phyloP scores from a whole-genome alignment of 2,329 filamentous ascomycete genomes.

The Venturia oleaginea region DNA sequence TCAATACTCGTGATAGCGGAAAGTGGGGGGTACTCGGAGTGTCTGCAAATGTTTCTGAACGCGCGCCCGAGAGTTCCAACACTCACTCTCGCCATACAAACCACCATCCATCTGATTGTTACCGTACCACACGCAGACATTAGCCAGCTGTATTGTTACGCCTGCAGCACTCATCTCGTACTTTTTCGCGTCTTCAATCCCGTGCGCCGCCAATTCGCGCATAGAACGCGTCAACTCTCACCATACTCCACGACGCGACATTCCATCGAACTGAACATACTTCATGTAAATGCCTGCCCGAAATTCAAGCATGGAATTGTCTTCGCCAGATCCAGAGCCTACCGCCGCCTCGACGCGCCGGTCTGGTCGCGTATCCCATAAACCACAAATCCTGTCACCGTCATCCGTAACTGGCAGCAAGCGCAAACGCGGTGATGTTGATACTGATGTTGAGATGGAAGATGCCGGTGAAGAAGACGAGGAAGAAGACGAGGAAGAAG shows the following conservation, averaged over 20 bases:
- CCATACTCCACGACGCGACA: conserved; percentile 1
- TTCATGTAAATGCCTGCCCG: conserved; percentile 11
- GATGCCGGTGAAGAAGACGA: conserved; percentile 21
- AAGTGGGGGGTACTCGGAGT: neutral
- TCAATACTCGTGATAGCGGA: neutral
- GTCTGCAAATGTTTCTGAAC: neutral
- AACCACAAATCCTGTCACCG: conserved; percentile 20
- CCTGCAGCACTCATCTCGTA: neutral
- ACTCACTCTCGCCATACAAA: neutral
- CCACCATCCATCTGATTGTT: neutral
- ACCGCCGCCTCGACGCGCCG: conserved; percentile 22
- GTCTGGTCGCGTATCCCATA: conserved; percentile 32
- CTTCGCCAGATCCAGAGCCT: conserved; percentile 16
- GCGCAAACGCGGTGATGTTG: conserved; percentile 26
- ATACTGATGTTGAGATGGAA: conserved; percentile 23
- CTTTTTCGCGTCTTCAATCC: neutral
- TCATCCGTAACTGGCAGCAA: conserved; percentile 21
- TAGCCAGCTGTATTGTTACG: neutral
- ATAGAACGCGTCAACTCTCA: neutral
- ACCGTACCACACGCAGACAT: neutral
- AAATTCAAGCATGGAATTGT: conserved; percentile 15
- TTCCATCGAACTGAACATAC: neutral
- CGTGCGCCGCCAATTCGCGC: conserved; percentile 1
- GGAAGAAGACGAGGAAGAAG: conserved; percentile 24
- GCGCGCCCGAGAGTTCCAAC: neutral